Evolutionary conservation across 208 protist species (phyloP).

Genomic region (Trypanosoma lewisi): DNA sequence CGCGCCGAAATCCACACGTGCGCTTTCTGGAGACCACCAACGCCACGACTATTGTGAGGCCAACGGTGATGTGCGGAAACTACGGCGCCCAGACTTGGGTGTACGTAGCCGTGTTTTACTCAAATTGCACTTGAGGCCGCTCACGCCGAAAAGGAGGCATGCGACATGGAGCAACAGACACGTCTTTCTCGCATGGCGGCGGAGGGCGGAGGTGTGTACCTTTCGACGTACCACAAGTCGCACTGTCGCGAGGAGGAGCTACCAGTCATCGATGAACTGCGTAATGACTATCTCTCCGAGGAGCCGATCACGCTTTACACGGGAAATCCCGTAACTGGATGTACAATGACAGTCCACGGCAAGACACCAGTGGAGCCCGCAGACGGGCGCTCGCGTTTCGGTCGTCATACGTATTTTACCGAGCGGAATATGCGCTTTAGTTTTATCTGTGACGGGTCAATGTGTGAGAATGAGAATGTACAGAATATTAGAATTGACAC

Average conservation of each 20-base stretch:
- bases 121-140: constrained; percentile 52
- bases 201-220: constrained; percentile 20
- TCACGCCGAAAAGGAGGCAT: constrained; percentile 33
- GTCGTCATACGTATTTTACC: constrained; percentile 82
- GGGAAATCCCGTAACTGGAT: constrained; percentile 71
- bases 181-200: constrained; percentile 1
- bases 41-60: constrained; percentile 62
- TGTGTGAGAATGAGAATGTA: neutral
- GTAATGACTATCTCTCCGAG: constrained; percentile 68
- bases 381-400: constrained; percentile 47
- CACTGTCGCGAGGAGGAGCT: constrained; percentile 43
- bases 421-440: constrained; percentile 69
- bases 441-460: neutral
- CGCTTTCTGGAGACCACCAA: constrained; percentile 65
- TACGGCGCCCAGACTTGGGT: constrained; percentile 58
- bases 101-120: constrained; percentile 66
- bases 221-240: constrained; percentile 24
- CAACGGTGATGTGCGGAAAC: constrained; percentile 49
- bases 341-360: constrained; percentile 84
- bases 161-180: constrained; percentile 19
- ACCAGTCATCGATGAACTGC: constrained; percentile 53
- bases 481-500: constrained; percentile 1
- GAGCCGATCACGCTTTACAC: constrained; percentile 87
- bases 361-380: constrained; percentile 74
- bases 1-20: constrained; percentile 38